A percentile compares a stretch with the other conserved stretches of the same genome.
Evolutionary conservation across 768 basidiomycete genomes (phyloP).

Genomic region (Russula sp.): DNA sequence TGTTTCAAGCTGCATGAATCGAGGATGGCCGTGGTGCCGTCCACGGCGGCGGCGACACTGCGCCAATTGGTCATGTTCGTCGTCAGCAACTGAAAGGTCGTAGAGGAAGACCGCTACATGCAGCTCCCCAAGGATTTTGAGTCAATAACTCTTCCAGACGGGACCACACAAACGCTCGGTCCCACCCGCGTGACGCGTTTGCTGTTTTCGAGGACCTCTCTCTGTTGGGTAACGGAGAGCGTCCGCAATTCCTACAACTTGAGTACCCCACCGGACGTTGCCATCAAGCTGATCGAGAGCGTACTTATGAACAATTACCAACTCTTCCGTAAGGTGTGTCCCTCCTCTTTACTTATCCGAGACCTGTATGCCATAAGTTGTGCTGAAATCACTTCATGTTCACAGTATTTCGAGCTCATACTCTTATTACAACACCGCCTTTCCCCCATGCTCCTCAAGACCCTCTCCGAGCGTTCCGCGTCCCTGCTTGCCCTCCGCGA

Average conservation of each 20-base stretch:
- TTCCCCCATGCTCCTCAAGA: conserved; percentile 84
- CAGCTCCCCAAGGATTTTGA: too few relatives aligned
- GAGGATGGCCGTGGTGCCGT: too few relatives aligned
- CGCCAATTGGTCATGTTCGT: too few relatives aligned
- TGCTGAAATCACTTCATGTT: background rate
- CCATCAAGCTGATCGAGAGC: conserved; percentile 93
- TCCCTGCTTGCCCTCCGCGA: conserved; percentile 90
- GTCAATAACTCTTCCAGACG: too few relatives aligned
- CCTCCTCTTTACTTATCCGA: too few relatives aligned
- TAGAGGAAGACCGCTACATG: too few relatives aligned
- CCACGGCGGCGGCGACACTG: too few relatives aligned
- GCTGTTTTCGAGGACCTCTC: conserved; percentile 90
- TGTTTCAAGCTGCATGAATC: too few relatives aligned
- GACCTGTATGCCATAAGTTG: background rate
- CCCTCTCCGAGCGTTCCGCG: conserved; percentile 73
- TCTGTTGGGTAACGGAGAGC: conserved; percentile 75
- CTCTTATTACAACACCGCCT: conserved; percentile 84
- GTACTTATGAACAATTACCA: conserved; percentile 87
- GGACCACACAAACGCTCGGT: too few relatives aligned
- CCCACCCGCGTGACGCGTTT: conserved; percentile 83
- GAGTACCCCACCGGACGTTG: conserved; percentile 89
- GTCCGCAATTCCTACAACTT: conserved; percentile 64
- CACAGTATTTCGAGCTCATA: conserved; percentile 78
- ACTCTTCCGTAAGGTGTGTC: too few relatives aligned
- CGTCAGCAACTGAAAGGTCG: too few relatives aligned